Percentiles rank a stretch among this genome's conserved stretches.
phyloP scores from a whole-genome alignment of 75 land plant genomes.

The Gnetum montanum region DNA sequence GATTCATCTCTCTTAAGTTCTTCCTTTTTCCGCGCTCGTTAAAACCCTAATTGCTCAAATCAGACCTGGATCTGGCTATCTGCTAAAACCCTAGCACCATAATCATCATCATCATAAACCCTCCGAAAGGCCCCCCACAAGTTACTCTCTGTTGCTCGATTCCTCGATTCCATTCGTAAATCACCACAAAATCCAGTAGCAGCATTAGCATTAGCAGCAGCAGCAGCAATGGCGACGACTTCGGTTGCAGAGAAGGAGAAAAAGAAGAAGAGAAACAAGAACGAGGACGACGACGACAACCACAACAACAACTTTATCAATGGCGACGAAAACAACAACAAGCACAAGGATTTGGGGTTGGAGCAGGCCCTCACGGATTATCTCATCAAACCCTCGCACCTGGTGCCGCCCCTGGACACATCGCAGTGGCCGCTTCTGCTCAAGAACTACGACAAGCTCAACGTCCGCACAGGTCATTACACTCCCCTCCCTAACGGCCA shows the following conservation, averaged over 20 bases:
- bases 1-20: no score
- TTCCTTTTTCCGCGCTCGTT: no score
- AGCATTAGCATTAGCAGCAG: no score
- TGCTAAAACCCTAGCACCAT: no score
- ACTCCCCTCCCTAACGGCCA: conserved; percentile 81
- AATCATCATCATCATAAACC: no score
- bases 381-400: conserved; percentile 80
- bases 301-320: background rate
- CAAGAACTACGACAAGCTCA: conserved; percentile 94
- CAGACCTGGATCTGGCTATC: no score
- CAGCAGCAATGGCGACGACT: conserved; percentile 1
- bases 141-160: no score
- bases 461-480: conserved; percentile 94
- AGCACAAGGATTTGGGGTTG: background rate
- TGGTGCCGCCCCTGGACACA: conserved; percentile 73
- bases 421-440: conserved; percentile 90
- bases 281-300: background rate
- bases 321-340: background rate
- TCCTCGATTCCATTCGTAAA: no score
- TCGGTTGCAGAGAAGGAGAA: conserved; percentile 10
- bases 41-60: no score
- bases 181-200: no score
- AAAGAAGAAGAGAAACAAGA: background rate
- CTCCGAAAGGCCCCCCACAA: no score
- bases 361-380: conserved; percentile 32